These are phyloP conservation scores for Exsudoporus floridanus DNA, from an alignment of 1,284 basidiomycete species.

Conservation along the genomic window DNA sequence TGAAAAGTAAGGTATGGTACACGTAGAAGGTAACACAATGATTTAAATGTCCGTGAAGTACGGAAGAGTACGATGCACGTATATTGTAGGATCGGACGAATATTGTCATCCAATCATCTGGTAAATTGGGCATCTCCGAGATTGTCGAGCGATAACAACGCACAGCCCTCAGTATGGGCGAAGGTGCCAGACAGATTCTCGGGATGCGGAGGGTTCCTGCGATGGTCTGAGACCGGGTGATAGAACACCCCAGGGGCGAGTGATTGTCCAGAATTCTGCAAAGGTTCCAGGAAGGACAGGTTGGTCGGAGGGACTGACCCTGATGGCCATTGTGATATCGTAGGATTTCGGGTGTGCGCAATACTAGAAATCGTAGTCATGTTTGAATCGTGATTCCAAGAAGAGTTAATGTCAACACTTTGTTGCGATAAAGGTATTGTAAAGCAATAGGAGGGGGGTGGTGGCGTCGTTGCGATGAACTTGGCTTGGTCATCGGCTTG, in stretches of 20 bases:
- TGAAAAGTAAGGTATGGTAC: conserved; percentile 1
- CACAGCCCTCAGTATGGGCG: conserved; percentile 3
- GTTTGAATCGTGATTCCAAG: conserved; percentile 2
- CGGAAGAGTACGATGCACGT: neutral
- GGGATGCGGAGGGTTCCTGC: neutral
- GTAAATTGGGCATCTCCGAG: neutral
- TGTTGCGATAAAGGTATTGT: conserved; percentile 1
- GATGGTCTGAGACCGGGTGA: conserved; percentile 8
- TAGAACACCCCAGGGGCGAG: neutral
- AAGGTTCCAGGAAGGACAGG: neutral
- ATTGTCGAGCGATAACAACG: conserved; percentile 2
- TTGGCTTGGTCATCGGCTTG: conserved; percentile 5
- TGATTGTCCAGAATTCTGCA: neutral
- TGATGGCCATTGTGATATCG: conserved; percentile 7
- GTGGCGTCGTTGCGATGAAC: neutral
- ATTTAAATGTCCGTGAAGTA: neutral
- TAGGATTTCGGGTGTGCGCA: neutral
- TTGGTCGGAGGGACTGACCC: neutral
- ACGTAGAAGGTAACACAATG: neutral
- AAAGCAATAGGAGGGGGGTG: neutral
- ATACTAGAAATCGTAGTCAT: neutral
- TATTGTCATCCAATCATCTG: neutral
- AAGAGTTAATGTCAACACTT: neutral
- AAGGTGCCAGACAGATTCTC: neutral
- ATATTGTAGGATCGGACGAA: neutral